phyloP scores from a whole-genome alignment of 2,329 filamentous ascomycete genomes.

The Diaporthe citri region DNA sequence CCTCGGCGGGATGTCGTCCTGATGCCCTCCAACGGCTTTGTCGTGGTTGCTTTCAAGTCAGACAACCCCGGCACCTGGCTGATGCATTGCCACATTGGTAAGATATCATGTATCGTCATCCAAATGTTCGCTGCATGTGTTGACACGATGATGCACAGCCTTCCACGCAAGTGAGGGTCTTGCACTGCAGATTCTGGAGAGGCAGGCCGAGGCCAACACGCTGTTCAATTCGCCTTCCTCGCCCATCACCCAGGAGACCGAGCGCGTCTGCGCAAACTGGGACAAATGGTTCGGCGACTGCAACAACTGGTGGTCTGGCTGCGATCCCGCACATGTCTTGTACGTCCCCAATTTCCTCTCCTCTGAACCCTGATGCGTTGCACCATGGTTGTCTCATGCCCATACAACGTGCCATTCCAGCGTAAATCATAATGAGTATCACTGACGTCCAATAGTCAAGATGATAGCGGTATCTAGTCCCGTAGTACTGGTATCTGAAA shows the following conservation, averaged over 20 bases:
- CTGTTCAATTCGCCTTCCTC: constrained; percentile 22
- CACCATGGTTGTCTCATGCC: fast-evolving
- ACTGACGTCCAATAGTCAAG: constrained; percentile 23
- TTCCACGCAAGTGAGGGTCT: constrained; percentile 59
- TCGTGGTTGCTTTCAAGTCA: constrained; percentile 63
- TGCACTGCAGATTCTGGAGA: constrained; percentile 57
- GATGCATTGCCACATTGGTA: constrained; percentile 64
- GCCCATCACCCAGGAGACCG: constrained; percentile 7
- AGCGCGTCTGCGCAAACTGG: constrained; percentile 33
- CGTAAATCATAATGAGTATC: neutral
- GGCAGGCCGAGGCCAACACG: constrained; percentile 38
- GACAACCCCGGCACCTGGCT: constrained; percentile 65
- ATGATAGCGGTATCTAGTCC: constrained; percentile 18
- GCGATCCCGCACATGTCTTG: constrained; percentile 10
- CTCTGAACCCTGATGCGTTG: too few relatives aligned
- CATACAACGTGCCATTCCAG: neutral
- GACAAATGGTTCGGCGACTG: constrained; percentile 33
- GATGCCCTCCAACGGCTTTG: constrained; percentile 57
- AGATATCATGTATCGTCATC: constrained; percentile 40
- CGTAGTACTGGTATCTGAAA: too few relatives aligned
- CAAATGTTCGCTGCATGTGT: too few relatives aligned
- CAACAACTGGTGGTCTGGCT: constrained; percentile 37
- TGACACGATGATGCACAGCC: neutral
- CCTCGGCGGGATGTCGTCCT: constrained; percentile 65
- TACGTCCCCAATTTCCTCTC: neutral